Base-by-base conservation (phyloP, 352 stramenopile species). In the Phytopythium delawarense region DNA sequence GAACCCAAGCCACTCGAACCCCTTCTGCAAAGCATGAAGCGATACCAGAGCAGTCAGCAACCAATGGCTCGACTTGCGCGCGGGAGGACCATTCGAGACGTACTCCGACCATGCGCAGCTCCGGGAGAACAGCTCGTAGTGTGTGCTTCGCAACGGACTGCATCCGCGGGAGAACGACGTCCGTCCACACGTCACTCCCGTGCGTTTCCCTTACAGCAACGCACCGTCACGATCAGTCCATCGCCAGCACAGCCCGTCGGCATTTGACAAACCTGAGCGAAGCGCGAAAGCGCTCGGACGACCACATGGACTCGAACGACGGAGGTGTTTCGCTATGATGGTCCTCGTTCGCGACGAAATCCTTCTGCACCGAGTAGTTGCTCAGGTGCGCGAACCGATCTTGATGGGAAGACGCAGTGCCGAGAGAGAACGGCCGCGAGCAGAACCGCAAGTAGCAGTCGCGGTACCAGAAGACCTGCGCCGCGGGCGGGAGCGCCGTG, bases 1-100 rank as follows among this genome's bases (percentile, higher is more conserved):
- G 30, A 94, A 83, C 0, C 87, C 87, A 30, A 96, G 81, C 87
- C 87, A 96, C 60, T 96, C 87, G 45, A 94, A 94, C 7, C 86
- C 86, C 57, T 66, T 54, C 80, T 93, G 58, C 28, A 51, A n/a
- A 30, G 21, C n/a, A 53, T n/a, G 0, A 30, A 9, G 4, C 18
- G 1, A 28, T 4, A 34, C 21, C 11, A n/a, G 1, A 34, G 18
- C 44, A 28, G 7, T 50, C n/a, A 28, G 44, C 20, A 50, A 28
- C 6, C 7, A 7, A 12, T 23, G 18, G 40, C 6, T 20, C n/a
- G 40, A 12, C 40, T 32, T n/a, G 25, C 8, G 20, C 7, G 2
- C 44, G 21, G 7, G 12, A 21, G 6, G 39, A 45, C 4, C 9
- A 32, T 40, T 44, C n/a, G 1, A 40, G 21, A 28, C n/a, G 13